Percentiles rank a stretch among this genome's conserved stretches.
These are phyloP conservation scores for Harringtonia aguacate DNA, from an alignment of 2,329 filamentous ascomycete species.

Conservation along the genomic window DNA sequence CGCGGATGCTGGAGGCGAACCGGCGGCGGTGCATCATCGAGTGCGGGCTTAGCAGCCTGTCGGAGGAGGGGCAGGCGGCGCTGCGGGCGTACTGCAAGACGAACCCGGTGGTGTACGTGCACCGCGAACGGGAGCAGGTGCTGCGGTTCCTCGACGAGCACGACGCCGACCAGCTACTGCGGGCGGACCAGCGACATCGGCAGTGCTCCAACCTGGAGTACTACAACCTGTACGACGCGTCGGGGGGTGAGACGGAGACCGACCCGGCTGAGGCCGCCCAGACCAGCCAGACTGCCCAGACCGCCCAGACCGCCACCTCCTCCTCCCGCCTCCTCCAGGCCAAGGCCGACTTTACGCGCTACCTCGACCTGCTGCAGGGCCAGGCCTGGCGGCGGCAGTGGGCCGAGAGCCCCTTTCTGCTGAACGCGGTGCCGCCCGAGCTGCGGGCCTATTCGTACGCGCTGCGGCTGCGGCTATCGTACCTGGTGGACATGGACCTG, in stretches of 20 bases:
- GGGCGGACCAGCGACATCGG: conserved; percentile 44
- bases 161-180: conserved; percentile 45
- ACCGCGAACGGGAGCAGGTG: conserved; percentile 54
- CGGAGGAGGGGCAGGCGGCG: conserved; percentile 45
- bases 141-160: conserved; percentile 43
- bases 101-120: conserved; percentile 60
- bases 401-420: conserved; percentile 49
- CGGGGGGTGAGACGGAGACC: conserved; percentile 3
- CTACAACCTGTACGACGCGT: conserved; percentile 48
- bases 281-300: conserved; percentile 10
- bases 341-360: conserved; percentile 49
- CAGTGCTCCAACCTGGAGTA: conserved; percentile 61
- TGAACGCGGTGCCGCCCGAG: conserved; percentile 48
- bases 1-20: conserved; percentile 48
- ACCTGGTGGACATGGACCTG: conserved; percentile 39
- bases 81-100: conserved; percentile 49
- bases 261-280: no score
- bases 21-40: conserved; percentile 55
- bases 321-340: conserved; percentile 47
- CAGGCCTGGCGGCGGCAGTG: conserved; percentile 38
- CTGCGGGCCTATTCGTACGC: conserved; percentile 49
- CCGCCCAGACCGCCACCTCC: conserved; percentile 29
- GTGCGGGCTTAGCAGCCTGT: conserved; percentile 54
- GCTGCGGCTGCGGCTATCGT: conserved; percentile 49
- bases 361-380: conserved; percentile 47